Evolutionary conservation across 805 yeast species (phyloP).

Genomic region (Candida ipomoeae): DNA sequence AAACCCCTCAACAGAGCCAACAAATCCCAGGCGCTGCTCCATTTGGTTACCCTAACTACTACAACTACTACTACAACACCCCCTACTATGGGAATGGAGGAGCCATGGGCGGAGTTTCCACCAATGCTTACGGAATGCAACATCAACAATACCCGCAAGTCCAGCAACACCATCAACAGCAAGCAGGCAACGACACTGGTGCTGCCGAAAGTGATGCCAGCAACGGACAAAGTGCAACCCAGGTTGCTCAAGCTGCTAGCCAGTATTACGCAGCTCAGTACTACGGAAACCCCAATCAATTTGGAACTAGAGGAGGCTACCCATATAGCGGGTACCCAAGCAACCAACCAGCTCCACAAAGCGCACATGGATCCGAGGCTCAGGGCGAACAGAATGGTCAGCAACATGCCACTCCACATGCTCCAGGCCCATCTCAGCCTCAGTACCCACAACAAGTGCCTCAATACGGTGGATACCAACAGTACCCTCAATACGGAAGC

Average conservation of each 20-base stretch:
- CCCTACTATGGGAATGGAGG: conserved; percentile 38
- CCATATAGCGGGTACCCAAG: conserved; percentile 20
- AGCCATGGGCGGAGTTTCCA: conserved; percentile 21
- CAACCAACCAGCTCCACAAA: conserved; percentile 19
- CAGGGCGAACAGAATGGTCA: conserved; percentile 20
- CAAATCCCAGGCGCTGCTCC: conserved; percentile 34
- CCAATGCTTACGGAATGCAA: conserved; percentile 17
- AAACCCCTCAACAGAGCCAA: conserved; percentile 28
- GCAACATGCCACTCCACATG: conserved; percentile 25
- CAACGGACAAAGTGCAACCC: conserved; percentile 12
- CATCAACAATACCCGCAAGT: conserved; percentile 19
- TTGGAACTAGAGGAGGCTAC: conserved; percentile 21
- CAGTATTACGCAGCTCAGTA: conserved; percentile 19
- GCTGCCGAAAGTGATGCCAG: conserved; percentile 12
- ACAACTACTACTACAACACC: conserved; percentile 38
- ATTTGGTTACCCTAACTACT: conserved; percentile 40
- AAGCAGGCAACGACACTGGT: conserved; percentile 11
- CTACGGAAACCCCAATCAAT: conserved; percentile 20
- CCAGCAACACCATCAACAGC: conserved; percentile 19
- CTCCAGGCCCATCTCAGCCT: conserved; percentile 16
- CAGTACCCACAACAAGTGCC: conserved; percentile 37
- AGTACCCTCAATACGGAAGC: conserved; percentile 44
- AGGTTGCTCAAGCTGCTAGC: conserved; percentile 15
- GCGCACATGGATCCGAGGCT: conserved; percentile 14
- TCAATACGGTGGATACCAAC: conserved; percentile 45